phyloP scores from a whole-genome alignment of 371 early-diverging fungal species.

The Mortierella sp. region DNA sequence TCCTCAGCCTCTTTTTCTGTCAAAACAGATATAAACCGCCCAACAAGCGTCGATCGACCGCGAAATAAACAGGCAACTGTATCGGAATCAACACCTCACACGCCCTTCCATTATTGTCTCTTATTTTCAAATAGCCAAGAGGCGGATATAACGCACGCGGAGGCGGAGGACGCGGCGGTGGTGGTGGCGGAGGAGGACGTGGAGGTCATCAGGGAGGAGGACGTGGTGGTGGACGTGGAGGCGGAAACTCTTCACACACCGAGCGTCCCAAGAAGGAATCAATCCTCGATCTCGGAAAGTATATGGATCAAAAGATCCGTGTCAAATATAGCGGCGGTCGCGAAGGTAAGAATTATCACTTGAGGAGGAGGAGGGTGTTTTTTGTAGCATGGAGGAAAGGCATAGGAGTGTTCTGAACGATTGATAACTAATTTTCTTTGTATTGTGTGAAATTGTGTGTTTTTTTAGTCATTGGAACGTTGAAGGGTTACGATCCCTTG shows the following conservation, averaged over 20 bases:
- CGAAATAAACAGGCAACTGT: neutral
- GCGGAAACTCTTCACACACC: constrained; percentile 65
- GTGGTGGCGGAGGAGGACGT: constrained; percentile 36
- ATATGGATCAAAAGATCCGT: constrained; percentile 91
- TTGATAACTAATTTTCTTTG: neutral
- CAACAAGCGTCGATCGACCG: too few relatives aligned
- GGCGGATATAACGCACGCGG: constrained; percentile 53
- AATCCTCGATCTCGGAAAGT: constrained; percentile 93
- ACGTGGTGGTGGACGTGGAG: constrained; percentile 70
- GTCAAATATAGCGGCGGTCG: constrained; percentile 96
- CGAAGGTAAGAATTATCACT: constrained; percentile 76
- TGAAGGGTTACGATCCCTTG: constrained; percentile 95
- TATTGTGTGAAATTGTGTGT: neutral
- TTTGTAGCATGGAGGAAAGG: too few relatives aligned
- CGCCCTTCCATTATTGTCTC: neutral
- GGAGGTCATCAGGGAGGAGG: constrained; percentile 65
- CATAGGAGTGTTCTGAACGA: too few relatives aligned
- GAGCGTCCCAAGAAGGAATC: constrained; percentile 87
- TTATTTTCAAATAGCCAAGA: constrained; percentile 47
- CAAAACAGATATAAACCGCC: too few relatives aligned
- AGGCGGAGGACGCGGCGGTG: constrained; percentile 34
- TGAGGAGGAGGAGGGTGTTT: too few relatives aligned
- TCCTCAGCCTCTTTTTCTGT: too few relatives aligned
- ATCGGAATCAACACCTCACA: neutral
- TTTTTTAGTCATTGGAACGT: constrained; percentile 83